phyloP scores from a whole-genome alignment of 306 rosid genomes.

The Arachis stenosperma region DNA sequence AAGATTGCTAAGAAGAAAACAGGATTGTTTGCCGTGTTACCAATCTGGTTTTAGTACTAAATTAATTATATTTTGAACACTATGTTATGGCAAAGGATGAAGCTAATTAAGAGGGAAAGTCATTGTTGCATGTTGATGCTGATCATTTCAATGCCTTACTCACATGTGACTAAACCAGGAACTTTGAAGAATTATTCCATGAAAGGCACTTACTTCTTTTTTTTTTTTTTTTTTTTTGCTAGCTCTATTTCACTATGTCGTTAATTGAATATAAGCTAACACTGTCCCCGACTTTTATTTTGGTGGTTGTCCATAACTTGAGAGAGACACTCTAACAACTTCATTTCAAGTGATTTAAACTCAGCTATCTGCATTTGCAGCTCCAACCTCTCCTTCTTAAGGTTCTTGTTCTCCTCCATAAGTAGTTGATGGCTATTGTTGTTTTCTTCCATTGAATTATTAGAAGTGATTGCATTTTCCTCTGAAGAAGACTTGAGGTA shows the following conservation, averaged over 20 bases:
- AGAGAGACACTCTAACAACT: conserved; percentile 61
- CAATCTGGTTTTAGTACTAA: no score
- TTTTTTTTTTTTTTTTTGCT: not conserved
- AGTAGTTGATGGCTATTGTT: conserved; percentile 39
- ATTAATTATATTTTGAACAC: no score
- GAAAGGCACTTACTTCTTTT: not conserved
- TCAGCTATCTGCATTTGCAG: conserved; percentile 69
- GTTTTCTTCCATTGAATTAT: conserved; percentile 37
- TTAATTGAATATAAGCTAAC: conserved; percentile 4
- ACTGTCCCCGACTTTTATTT: conserved; percentile 43
- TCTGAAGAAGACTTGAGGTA: conserved; percentile 69
- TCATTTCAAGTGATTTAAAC: conserved; percentile 65
- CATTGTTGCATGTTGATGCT: not conserved
- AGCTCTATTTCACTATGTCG: not conserved
- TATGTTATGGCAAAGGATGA: not conserved
- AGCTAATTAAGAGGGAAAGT: not conserved
- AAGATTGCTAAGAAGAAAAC: no score
- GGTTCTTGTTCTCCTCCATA: conserved; percentile 69
- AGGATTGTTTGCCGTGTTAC: no score
- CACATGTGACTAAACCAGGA: not conserved
- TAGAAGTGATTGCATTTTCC: conserved; percentile 34
- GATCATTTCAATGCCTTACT: not conserved
- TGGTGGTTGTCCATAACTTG: conserved; percentile 47
- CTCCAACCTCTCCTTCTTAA: conserved; percentile 66
- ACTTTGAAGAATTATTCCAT: conserved; percentile 7